phyloP scores from a whole-genome alignment of 352 stramenopile genomes.

The Globisporangium radiosum region DNA sequence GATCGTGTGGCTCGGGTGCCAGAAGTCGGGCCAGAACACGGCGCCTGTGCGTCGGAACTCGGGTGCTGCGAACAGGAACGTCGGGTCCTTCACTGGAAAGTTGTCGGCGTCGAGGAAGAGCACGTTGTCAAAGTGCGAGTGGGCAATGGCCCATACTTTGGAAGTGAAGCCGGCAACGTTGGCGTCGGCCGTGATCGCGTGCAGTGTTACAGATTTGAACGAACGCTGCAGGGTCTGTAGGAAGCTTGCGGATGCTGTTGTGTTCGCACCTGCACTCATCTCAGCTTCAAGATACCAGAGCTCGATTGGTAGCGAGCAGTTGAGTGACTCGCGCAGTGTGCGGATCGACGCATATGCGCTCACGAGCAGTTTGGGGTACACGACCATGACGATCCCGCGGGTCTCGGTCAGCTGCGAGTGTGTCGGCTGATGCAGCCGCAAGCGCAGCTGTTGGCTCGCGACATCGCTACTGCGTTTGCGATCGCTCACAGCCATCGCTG shows the following conservation, averaged over 20 bases:
- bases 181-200: slow-evolving; percentile 16
- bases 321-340: slow-evolving; percentile 24
- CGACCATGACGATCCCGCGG: slow-evolving; percentile 45
- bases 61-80: slow-evolving; percentile 32
- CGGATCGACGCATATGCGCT: slow-evolving; percentile 35
- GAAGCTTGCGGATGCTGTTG: slow-evolving; percentile 13
- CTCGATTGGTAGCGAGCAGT: slow-evolving; percentile 48
- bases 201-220: slow-evolving; percentile 21
- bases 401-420: background rate
- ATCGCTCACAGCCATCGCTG: background rate
- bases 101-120: slow-evolving; percentile 57
- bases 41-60: slow-evolving; percentile 32
- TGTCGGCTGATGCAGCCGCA: too few relatives aligned
- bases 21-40: slow-evolving; percentile 63
- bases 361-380: slow-evolving; percentile 45
- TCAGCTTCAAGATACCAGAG: slow-evolving; percentile 46
- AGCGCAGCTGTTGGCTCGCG: too few relatives aligned
- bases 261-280: slow-evolving; percentile 17
- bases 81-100: slow-evolving; percentile 37
- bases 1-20: slow-evolving; percentile 48
- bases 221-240: slow-evolving; percentile 16
- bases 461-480: background rate
- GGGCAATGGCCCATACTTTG: slow-evolving; percentile 37
- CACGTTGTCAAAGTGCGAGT: slow-evolving; percentile 29
- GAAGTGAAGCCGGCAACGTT: slow-evolving; percentile 35